Base-by-base conservation (phyloP, 768 basidiomycete species). In the Phylloporus sp. region DNA sequence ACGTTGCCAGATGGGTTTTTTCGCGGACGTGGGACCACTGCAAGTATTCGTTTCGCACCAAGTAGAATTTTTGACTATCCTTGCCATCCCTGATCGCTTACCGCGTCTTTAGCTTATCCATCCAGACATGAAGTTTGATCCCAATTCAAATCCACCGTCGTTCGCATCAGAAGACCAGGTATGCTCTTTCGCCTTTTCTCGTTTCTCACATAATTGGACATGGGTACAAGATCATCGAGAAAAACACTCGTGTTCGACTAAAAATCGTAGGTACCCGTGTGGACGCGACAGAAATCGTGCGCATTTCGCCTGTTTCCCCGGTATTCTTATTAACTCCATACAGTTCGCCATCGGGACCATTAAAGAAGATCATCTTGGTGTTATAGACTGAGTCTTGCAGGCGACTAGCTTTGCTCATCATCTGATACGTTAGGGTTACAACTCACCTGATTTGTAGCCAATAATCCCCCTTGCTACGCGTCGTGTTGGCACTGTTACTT, bases 261-360 rank as follows among this genome's bases (percentile, higher is more conserved):
- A 95, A 97, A 70, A 91, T 99, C 35, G 94, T 99, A n/a, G 96
- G 96, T 26, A 96, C 93, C 20, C 82, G 94, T 62, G 90, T 97
- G 4, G 96, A 99, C 62, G 93, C 94, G 27, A 97, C 93, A 20
- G 94, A 98, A 69, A 96, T 99, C 57, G 93, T 94, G 63, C 55
- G 90, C n/a, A n/a, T n/a, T n/a, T 54, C 72, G 9, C 39, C 15
- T 31, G 20, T 40, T 15, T 22, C 35, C 26, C 44, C 52, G 11
- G 49, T 36, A 42, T 33, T 11, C 18, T 15, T 17, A 24, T 34
- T 48, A 29, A 45, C 36, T 23, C 40, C n/a, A 1, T 22, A 2
- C 49, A 96, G 93, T 97, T 97, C 58, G 93, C 93, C 2, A 98
- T 97, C 55, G 95, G 93, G 9, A 92, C 89, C 4, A 96, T 98